Evolutionary conservation across 164 flowering plant species (phyloP), one percentile per base, ranked within the genome.

Genomic region (Platanus orientalis): DNA sequence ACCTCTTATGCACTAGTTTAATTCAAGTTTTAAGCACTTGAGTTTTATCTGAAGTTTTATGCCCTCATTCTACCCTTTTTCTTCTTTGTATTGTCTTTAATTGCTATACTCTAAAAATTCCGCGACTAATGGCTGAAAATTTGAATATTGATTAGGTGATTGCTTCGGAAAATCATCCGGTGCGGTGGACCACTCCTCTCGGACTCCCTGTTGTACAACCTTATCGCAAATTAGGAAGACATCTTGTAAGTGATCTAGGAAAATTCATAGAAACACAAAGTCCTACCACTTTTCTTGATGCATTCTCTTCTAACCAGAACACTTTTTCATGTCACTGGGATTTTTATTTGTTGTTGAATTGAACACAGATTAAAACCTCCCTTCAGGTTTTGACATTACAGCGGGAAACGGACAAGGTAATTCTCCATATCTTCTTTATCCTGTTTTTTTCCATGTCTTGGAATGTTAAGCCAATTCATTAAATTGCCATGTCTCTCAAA

Each of bases 181-280:
- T 90, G 65, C 74, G 78, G 49, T 90, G 97, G 97, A 81, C 74
- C 21, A 86, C 97, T 62, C 93, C 97, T 63, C 84, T 88, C 64
- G 97, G 95, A 62, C 92, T 90, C 60, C 97, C 97, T 54, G 97
- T 88, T 50, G 91, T 90, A 60, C 97, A 90, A 65, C 97, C 97
- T 34, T 90, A 90, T 67, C 79, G 81, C 44, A 77, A 82, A 67
- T 32, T 73, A 55, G 89, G 89, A 68, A 83, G 87, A 70, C 86
- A 76, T 75, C 83, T 83, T 57, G 94, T 90, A 84, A 81, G 73
- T 49, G 50, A 65, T 72, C 54, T 17, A 30, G 39, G 44, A 40
- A 63, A 39, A 53, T 16, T 54, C 26, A 26, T 57, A 2, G 60
- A 60, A 1, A 39, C 47, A 24, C 17, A 34, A 56, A 29, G n/a